Evolutionary conservation across 768 basidiomycete genomes (phyloP).

Genomic region (Lentinula sp.): DNA sequence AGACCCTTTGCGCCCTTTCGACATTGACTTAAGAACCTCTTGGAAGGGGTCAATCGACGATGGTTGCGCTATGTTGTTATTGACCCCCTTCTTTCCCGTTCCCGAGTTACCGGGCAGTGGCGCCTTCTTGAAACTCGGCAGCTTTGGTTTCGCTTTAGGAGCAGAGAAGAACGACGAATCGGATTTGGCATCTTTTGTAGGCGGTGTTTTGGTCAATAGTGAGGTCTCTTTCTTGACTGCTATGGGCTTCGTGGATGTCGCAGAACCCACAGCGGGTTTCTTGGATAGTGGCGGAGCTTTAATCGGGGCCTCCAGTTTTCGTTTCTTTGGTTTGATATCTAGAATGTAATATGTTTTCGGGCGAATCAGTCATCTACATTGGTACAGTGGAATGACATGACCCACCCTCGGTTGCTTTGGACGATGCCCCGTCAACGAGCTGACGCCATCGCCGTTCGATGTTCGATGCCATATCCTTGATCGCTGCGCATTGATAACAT

Average conservation of each 20-base stretch:
- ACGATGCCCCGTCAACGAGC: slow-evolving; percentile 42
- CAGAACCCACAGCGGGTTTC: slow-evolving; percentile 49
- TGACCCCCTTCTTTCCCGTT: slow-evolving; percentile 44
- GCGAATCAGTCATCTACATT: slow-evolving; percentile 12
- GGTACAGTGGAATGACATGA: slow-evolving; percentile 44
- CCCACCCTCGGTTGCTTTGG: slow-evolving; percentile 62
- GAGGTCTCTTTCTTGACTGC: slow-evolving; percentile 54
- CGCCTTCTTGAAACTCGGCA: slow-evolving; percentile 85
- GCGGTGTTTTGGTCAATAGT: neutral
- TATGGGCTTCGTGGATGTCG: slow-evolving; percentile 33
- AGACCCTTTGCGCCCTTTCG: slow-evolving; percentile 54
- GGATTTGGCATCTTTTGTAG: slow-evolving; percentile 68
- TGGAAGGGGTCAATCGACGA: slow-evolving; percentile 78
- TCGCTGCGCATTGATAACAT: slow-evolving; percentile 47
- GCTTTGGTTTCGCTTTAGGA: slow-evolving; percentile 76
- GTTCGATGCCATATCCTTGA: slow-evolving; percentile 92
- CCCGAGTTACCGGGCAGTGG: slow-evolving; percentile 23
- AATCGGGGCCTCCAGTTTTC: slow-evolving; percentile 54
- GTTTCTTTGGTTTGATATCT: slow-evolving; percentile 68
- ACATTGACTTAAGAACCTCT: slow-evolving; percentile 75
- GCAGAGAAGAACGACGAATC: slow-evolving; percentile 88
- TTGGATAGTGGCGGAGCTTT: slow-evolving; percentile 57
- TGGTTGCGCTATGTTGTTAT: slow-evolving; percentile 64
- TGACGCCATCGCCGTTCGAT: slow-evolving; percentile 80
- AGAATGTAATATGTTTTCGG: slow-evolving; percentile 8